phyloP scores from a whole-genome alignment of 2,329 filamentous ascomycete genomes.

The Botrytis deweyae region DNA sequence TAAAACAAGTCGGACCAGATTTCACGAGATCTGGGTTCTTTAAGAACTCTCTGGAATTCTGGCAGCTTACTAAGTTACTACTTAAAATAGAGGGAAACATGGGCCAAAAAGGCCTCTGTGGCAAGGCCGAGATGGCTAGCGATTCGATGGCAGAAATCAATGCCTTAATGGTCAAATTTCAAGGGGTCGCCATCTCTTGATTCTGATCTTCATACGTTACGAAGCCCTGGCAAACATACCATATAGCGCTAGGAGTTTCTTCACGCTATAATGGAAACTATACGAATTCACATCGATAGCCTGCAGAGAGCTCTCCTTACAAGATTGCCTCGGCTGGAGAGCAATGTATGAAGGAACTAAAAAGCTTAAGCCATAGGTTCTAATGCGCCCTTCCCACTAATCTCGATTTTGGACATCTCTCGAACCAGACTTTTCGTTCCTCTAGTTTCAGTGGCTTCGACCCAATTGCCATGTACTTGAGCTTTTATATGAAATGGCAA shows the following conservation, averaged over 20 bases:
- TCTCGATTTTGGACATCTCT: neutral
- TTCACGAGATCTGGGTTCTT: slow-evolving; percentile 1
- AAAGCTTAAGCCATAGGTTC: neutral
- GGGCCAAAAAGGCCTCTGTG: neutral
- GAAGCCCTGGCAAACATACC: neutral
- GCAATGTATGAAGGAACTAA: neutral
- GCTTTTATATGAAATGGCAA: slow-evolving; percentile 36
- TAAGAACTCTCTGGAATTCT: slow-evolving; percentile 10
- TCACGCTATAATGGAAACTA: neutral
- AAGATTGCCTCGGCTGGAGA: neutral
- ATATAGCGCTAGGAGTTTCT: neutral
- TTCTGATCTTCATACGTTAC: neutral
- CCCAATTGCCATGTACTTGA: slow-evolving; percentile 37
- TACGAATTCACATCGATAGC: neutral
- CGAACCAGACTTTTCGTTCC: slow-evolving; percentile 2
- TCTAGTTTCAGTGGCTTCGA: slow-evolving; percentile 19
- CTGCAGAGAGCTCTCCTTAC: neutral
- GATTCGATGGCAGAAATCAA: neutral
- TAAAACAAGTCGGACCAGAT: neutral
- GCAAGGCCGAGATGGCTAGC: too few species aligned
- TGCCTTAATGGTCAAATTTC: neutral
- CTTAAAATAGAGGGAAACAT: neutral
- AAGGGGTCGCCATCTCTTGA: neutral
- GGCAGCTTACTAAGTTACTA: slow-evolving; percentile 3
- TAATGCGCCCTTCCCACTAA: neutral